Evolutionary conservation across 345 rosid genomes (phyloP), one percentile per base, ranked within the genome.

Genomic region (Camelina hispida): DNA sequence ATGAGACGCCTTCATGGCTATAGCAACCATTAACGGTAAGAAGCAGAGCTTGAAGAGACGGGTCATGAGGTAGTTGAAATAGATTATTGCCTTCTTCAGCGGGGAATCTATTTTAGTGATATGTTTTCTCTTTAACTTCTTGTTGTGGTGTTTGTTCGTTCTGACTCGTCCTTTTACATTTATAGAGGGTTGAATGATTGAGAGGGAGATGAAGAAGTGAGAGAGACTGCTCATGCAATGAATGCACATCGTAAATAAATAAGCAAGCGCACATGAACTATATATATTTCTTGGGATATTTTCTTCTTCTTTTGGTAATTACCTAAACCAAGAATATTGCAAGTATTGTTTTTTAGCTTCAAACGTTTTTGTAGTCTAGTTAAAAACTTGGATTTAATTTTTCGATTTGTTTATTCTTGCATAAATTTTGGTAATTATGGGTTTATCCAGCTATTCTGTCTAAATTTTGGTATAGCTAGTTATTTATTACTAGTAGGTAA

Each of bases 181-280:
- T 75, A 67, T 75, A 75, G 78, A 75, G 73, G 68, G 48, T 25
- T 48, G 54, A 58, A 59, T 65, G 51, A 65, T 57, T 46, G 22
- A 23, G 56, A 60, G 34, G 18, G n/a, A n/a, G n/a, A n/a, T n/a
- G n/a, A n/a, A n/a, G n/a, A n/a, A n/a, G n/a, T n/a, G n/a, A n/a
- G n/a, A n/a, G n/a, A n/a, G n/a, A n/a, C 52, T 37, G 37, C 34
- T 40, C 44, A 17, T 59, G 73, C 68, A 58, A 17, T 66, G 12
- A 67, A 66, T 66, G 59, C 22, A 22, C n/a, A 47, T 47, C 58
- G 4, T 35, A 32, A 25, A 25, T 55, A n/a, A 48, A 50, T 61
- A 16, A 23, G 32, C 40, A 43, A 40, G 8, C 32, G 8, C 32
- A 62, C n/a, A 32, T 46, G 7, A 48, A 28, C n/a, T 12, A 9